Conservation (phyloP, 257 asterid species). For the Solanum tarapatanum region DNA sequence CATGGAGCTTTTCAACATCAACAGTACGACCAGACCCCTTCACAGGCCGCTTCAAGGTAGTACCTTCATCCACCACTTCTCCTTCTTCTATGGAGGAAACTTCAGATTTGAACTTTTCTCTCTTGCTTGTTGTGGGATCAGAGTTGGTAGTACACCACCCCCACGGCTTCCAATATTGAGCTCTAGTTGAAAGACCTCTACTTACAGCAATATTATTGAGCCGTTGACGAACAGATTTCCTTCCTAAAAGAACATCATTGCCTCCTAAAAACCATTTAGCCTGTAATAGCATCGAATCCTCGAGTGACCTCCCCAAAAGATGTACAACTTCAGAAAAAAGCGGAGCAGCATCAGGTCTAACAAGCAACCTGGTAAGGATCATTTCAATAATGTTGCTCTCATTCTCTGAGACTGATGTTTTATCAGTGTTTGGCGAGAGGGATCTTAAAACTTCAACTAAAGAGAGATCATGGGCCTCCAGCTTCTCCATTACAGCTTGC, state of each 20-base stretch:
- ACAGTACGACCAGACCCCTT: slow-evolving; percentile 36
- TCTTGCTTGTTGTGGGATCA: slow-evolving; percentile 30
- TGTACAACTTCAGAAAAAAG: slow-evolving; percentile 85
- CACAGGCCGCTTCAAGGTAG: slow-evolving; percentile 37
- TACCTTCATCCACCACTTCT: slow-evolving; percentile 78
- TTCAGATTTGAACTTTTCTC: slow-evolving; percentile 58
- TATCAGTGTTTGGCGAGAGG: slow-evolving; percentile 64
- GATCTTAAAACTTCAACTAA: slow-evolving; percentile 72
- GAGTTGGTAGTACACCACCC: slow-evolving; percentile 63
- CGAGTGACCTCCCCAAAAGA: slow-evolving; percentile 83
- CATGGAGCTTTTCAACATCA: slow-evolving; percentile 47
- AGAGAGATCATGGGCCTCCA: slow-evolving; percentile 55
- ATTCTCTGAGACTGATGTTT: slow-evolving; percentile 63
- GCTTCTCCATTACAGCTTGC: slow-evolving; percentile 76
- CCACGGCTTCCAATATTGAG: slow-evolving; percentile 88
- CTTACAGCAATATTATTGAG: slow-evolving; percentile 69
- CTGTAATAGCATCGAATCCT: slow-evolving; percentile 87
- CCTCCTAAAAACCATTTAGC: slow-evolving; percentile 96
- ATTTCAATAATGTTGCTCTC: slow-evolving; percentile 83
- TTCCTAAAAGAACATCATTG: slow-evolving; percentile 80
- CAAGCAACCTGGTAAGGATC: slow-evolving; percentile 80
- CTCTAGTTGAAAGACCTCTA: slow-evolving; percentile 55
- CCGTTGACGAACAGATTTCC: slow-evolving; percentile 86
- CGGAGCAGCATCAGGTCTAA: slow-evolving; percentile 97
- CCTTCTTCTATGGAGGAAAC: slow-evolving; percentile 80